Evolutionary conservation across 2,329 filamentous ascomycete genomes (phyloP).

Genomic region (Rhynchosporium graminicola): DNA sequence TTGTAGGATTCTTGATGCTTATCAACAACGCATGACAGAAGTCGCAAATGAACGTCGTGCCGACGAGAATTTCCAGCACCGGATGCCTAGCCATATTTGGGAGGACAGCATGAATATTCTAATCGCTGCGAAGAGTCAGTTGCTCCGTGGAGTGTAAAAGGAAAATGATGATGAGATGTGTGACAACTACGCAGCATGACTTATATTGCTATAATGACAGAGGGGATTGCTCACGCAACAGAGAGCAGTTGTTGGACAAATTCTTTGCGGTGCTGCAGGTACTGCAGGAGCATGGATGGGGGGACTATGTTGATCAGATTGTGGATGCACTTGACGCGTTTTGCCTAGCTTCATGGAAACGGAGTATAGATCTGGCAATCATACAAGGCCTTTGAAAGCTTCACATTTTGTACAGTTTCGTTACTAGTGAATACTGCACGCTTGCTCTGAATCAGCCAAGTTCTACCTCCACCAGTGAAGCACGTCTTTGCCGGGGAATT

Average conservation of each 20-base stretch:
- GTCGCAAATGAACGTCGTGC: conserved; percentile 26
- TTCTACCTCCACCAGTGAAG: background rate
- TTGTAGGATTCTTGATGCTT: conserved; percentile 30
- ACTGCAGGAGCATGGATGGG: too few relatives aligned
- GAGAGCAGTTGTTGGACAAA: too few relatives aligned
- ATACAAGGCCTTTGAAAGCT: conserved; percentile 3
- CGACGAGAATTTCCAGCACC: conserved; percentile 5
- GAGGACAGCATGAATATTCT: conserved; percentile 23
- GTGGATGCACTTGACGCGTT: background rate
- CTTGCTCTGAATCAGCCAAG: background rate
- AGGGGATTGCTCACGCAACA: too few relatives aligned
- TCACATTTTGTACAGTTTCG: background rate
- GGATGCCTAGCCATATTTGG: conserved; percentile 14
- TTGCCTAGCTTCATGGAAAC: background rate
- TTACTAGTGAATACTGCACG: conserved; percentile 7
- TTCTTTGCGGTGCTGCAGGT: too few relatives aligned
- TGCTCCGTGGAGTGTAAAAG: conserved; percentile 19
- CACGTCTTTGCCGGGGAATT: background rate
- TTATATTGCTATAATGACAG: too few relatives aligned
- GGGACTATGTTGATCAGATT: background rate
- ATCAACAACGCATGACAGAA: conserved; percentile 26
- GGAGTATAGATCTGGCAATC: background rate
- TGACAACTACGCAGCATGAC: background rate
- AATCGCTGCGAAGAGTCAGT: conserved; percentile 24
- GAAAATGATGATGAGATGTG: background rate